phyloP scores from a whole-genome alignment of 2,329 filamentous ascomycete genomes.

The Colletotrichum incanum region DNA sequence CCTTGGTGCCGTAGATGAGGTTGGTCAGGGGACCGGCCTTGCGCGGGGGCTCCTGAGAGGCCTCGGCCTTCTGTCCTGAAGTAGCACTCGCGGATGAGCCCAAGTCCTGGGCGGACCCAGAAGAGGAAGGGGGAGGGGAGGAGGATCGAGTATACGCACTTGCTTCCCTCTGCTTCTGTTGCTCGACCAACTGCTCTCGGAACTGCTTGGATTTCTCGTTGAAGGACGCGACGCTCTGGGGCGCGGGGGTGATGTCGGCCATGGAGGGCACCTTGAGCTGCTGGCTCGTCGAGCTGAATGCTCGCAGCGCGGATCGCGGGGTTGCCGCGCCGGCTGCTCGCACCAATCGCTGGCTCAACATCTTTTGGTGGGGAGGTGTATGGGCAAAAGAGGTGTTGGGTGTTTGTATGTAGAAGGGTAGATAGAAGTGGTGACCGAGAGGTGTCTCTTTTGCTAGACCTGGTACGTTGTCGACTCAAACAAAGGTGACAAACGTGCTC shows the following conservation, averaged over 20 bases:
- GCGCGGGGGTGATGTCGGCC: conserved; percentile 81
- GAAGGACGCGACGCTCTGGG: conserved; percentile 81
- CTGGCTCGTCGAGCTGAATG: conserved; percentile 70
- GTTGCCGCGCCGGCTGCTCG: conserved; percentile 61
- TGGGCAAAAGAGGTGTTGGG: conserved; percentile 21
- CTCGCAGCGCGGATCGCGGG: conserved; percentile 66
- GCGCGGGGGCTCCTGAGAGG: conserved; percentile 71
- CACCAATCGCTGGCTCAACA: conserved; percentile 68
- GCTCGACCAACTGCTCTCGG: conserved; percentile 83
- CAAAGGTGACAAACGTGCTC: conserved; percentile 34
- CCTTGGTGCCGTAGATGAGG: conserved; percentile 96
- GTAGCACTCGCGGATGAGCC: conserved; percentile 76
- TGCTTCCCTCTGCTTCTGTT: conserved; percentile 87
- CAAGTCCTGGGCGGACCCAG: conserved; percentile 62
- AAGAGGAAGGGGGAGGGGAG: conserved; percentile 55
- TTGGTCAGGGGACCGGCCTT: conserved; percentile 83
- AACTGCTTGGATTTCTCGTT: conserved; percentile 88
- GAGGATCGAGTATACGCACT: conserved; percentile 72
- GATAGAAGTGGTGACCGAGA: conserved; percentile 30
- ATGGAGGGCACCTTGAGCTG: conserved; percentile 78
- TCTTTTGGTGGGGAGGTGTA: conserved; percentile 52
- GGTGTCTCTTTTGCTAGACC: conserved; percentile 33
- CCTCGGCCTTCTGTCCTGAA: conserved; percentile 71
- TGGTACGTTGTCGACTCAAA: conserved; percentile 24
- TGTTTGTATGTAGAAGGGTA: conserved; percentile 6